These are phyloP conservation scores for Staphylotrichum longicolle DNA, from an alignment of 495 filamentous ascomycete species.

Conservation along the genomic window DNA sequence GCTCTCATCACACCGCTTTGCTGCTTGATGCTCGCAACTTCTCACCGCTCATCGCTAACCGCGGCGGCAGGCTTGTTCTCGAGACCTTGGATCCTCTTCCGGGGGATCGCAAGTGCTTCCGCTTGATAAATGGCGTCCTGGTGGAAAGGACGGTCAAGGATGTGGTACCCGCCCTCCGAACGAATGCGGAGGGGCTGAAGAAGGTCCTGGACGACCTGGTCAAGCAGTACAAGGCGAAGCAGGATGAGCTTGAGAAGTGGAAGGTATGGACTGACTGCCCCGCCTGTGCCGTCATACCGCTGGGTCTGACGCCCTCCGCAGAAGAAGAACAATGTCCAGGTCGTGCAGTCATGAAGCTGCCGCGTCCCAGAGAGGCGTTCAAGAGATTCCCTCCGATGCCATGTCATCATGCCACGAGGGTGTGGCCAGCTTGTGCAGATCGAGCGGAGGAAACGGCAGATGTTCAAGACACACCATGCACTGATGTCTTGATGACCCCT, in stretches of 20 bases:
- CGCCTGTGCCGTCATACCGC: background rate
- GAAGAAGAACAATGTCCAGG: conserved; percentile 99
- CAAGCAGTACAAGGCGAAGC: conserved; percentile 95
- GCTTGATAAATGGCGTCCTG: conserved; percentile 95
- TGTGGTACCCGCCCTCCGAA: conserved; percentile 84
- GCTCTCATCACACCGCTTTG: conserved; percentile 39
- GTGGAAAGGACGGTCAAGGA: conserved; percentile 92
- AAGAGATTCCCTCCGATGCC: conserved; percentile 9
- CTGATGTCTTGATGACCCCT: conserved; percentile 10
- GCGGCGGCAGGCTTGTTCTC: conserved; percentile 76
- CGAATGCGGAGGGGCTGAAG: conserved; percentile 92
- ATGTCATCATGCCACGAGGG: conserved; percentile 24
- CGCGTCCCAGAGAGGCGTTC: background rate
- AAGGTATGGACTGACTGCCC: conserved; percentile 64
- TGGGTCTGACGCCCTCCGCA: conserved; percentile 41
- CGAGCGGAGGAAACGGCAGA: background rate
- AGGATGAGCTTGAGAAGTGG: conserved; percentile 95
- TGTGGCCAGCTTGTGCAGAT: conserved; percentile 15
- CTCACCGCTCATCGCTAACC: conserved; percentile 37
- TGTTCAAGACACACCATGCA: conserved; percentile 5
- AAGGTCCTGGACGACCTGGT: conserved; percentile 94
- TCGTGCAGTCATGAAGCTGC: conserved; percentile 67
- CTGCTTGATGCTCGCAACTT: conserved; percentile 27
- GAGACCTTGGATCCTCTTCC: conserved; percentile 86
- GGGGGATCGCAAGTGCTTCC: conserved; percentile 91